Base-by-base conservation (phyloP, 345 rosid species). In the Isatis tinctoria region DNA sequence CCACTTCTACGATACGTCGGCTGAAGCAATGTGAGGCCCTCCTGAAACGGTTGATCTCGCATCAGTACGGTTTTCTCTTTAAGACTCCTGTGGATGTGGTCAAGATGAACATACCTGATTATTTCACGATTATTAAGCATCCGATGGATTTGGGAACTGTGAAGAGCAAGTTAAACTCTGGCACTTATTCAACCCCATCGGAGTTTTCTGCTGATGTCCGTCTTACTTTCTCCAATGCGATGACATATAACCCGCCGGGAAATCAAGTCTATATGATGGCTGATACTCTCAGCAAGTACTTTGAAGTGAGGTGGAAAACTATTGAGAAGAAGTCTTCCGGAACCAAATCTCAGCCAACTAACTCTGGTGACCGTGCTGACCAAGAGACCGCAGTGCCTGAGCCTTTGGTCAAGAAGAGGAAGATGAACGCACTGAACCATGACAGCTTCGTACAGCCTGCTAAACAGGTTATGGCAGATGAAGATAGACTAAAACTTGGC, bases 101-200 rank as follows among this genome's bases (percentile, higher is more conserved):
- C 66, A 80, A 63, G 61, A 88, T 87, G 22, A 87, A 91, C 39
- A 83, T 93, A 83, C 92, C 81, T 48, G 98, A 93, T 78, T 93
- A 93, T 70, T 85, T 75, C 68, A 77, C 81, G 57, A 87, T 93
- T 59, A 89, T 93, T 52, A 85, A 83, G 73, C 87, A 91, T 82
- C 97, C 97, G 4, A 93, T 93, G 98, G 97, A 93, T 78, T 79
- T 93, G 75, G 98, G 98, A 12, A 85, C 92, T n/a, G 86, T 93
- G 35, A 93, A 93, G 78, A 56, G 76, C 8, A 87, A 85, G 79
- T 78, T 93, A 59, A 84, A 57, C 76, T 83, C 85, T 54, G 90
- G 88, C 76, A 80, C 86, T 78, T 90, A 88, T 82, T 86, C 88
- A 78, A 75, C 78, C 0, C 93, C 95, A 0, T 86, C 85, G 58